A percentile compares a stretch with the other conserved stretches of the same genome.
Evolutionary conservation across 2,329 filamentous ascomycete species (phyloP).

Genomic region (Alternaria infectoria): DNA sequence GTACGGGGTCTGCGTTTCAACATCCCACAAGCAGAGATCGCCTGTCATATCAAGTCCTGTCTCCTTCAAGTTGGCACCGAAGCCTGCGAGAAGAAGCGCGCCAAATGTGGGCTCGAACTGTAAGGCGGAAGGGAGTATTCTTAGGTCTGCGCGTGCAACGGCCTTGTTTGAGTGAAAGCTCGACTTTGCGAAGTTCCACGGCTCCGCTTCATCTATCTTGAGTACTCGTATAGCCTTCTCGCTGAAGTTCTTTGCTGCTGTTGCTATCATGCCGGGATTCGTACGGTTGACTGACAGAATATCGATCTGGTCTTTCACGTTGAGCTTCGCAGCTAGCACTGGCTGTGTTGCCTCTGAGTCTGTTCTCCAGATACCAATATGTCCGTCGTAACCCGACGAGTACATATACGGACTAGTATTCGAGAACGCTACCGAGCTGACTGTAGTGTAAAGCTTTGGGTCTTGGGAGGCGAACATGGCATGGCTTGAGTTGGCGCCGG

Average conservation of each 20-base stretch:
- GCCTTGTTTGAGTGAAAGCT: constrained; percentile 43
- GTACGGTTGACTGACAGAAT: constrained; percentile 56
- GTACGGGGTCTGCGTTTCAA: constrained; percentile 50
- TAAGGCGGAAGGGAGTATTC: constrained; percentile 39
- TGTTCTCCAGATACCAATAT: constrained; percentile 53
- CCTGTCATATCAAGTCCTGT: constrained; percentile 52
- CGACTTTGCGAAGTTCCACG: constrained; percentile 3
- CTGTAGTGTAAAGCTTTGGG: constrained; percentile 61
- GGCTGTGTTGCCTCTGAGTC: constrained; percentile 31
- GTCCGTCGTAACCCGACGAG: constrained; percentile 63
- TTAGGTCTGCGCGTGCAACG: constrained; percentile 31
- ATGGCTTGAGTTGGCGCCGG: constrained; percentile 51
- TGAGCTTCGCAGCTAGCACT: constrained; percentile 32
- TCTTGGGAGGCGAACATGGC: constrained; percentile 59
- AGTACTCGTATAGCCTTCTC: constrained; percentile 47
- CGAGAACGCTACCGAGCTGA: constrained; percentile 62
- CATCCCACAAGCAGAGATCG: constrained; percentile 62
- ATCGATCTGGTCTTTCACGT: constrained; percentile 58
- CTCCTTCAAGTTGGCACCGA: constrained; percentile 51
- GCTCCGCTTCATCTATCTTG: constrained; percentile 20
- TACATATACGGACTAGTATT: constrained; percentile 54
- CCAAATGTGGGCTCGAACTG: constrained; percentile 39
- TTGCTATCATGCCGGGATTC: constrained; percentile 53
- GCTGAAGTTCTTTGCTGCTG: constrained; percentile 50
- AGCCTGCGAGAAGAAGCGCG: constrained; percentile 61